Evolutionary conservation across 306 rosid species (phyloP).

Genomic region (Argentina anserina): DNA sequence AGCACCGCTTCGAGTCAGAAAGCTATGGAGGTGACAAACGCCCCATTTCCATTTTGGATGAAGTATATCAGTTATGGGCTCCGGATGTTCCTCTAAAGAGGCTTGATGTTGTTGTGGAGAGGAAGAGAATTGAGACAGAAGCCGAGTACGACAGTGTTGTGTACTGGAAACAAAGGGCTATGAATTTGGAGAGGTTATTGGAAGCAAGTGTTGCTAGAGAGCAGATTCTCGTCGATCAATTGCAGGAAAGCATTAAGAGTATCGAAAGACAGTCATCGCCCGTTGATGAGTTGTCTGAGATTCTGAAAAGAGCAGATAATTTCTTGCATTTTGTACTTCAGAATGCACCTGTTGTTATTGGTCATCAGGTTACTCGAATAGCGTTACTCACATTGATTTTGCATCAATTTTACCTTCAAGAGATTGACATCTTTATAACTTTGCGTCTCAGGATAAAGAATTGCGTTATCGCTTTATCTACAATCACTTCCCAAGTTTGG

Average conservation of each 20-base stretch:
- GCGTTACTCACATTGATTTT: not conserved
- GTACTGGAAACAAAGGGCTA: constrained; percentile 76
- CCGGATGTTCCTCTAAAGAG: constrained; percentile 54
- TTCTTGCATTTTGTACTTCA: constrained; percentile 91
- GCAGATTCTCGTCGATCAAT: constrained; percentile 56
- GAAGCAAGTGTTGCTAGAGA: constrained; percentile 73
- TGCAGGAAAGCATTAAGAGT: constrained; percentile 64
- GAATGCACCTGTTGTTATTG: constrained; percentile 97
- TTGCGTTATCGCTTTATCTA: constrained; percentile 95
- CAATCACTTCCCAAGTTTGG: constrained; percentile 92
- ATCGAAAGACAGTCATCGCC: constrained; percentile 81
- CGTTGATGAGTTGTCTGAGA: constrained; percentile 84
- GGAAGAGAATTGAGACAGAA: constrained; percentile 67
- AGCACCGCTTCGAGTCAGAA: constrained; percentile 67
- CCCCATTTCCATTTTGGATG: constrained; percentile 84
- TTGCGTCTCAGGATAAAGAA: constrained; percentile 73
- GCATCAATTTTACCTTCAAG: not conserved
- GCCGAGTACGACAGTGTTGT: constrained; percentile 73
- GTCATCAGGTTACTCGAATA: constrained; percentile 72
- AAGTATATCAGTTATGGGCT: constrained; percentile 69
- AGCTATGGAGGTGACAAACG: constrained; percentile 69
- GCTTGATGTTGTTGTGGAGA: constrained; percentile 57
- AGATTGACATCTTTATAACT: constrained; percentile 17
- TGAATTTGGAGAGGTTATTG: constrained; percentile 59
- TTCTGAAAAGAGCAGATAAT: constrained; percentile 81